phyloP scores from a whole-genome alignment of 306 rosid genomes.

The Senna siamea region DNA sequence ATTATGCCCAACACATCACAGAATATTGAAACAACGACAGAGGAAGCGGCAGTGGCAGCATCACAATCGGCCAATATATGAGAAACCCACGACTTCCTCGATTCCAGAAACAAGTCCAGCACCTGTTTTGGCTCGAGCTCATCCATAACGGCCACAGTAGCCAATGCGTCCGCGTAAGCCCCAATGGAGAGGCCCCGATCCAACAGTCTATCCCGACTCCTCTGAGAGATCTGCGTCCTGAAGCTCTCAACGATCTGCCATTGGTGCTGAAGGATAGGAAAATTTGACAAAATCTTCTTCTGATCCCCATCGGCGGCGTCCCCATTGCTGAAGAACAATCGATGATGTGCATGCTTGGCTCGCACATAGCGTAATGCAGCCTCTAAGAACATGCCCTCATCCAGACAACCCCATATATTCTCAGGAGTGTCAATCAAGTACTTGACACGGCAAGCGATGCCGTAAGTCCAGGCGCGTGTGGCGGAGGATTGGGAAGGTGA shows the following conservation, averaged over 20 bases:
- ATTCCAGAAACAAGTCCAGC: conserved; percentile 71
- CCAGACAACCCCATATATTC: conserved; percentile 97
- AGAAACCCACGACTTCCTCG: conserved; percentile 83
- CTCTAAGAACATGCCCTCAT: conserved; percentile 92
- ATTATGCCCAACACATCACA: conserved; percentile 83
- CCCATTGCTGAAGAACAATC: conserved; percentile 29
- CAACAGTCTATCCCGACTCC: conserved; percentile 77
- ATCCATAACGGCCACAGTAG: conserved; percentile 80
- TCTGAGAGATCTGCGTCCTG: conserved; percentile 91
- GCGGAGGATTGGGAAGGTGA: conserved; percentile 21
- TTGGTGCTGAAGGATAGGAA: conserved; percentile 91
- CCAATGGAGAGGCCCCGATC: conserved; percentile 68
- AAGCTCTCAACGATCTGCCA: conserved; percentile 99
- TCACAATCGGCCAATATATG: conserved; percentile 53
- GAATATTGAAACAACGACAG: conserved; percentile 68
- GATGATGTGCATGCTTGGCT: conserved; percentile 74
- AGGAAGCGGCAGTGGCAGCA: conserved; percentile 43
- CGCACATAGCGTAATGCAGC: conserved; percentile 82
- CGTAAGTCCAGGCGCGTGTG: conserved; percentile 60
- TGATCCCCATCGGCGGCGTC: conserved; percentile 38
- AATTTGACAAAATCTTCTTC: conserved; percentile 63
- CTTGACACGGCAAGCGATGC: conserved; percentile 88
- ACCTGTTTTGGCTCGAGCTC: conserved; percentile 73
- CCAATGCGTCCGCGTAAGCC: conserved; percentile 84
- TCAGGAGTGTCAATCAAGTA: conserved; percentile 91